phyloP scores from a whole-genome alignment of 176 grass and related monocot species.

The Carex pumila region DNA sequence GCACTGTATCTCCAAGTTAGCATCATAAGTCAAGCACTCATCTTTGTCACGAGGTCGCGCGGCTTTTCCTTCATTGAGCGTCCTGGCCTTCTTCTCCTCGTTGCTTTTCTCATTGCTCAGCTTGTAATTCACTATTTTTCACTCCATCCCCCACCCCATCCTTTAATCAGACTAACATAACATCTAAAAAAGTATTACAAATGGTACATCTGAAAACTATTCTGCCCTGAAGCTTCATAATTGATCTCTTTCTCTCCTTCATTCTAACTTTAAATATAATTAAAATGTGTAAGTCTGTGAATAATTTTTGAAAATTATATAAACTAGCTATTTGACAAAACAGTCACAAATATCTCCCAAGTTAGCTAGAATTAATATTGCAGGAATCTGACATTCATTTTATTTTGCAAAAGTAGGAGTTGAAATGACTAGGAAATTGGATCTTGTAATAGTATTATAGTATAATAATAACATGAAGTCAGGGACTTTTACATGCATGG shows the following conservation, averaged over 20 bases:
- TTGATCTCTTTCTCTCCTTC: not conserved
- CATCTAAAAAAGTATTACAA: no score
- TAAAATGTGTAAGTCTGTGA: not conserved
- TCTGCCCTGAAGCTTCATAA: not conserved
- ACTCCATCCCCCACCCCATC: not conserved
- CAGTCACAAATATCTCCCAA: not conserved
- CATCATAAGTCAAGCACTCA: slow-evolving; percentile 96
- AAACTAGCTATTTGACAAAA: not conserved
- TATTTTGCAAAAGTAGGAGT: not conserved
- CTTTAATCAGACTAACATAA: not conserved
- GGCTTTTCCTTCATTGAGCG: slow-evolving; percentile 47
- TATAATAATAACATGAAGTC: not conserved
- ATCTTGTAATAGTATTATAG: not conserved
- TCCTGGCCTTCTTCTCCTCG: slow-evolving; percentile 53
- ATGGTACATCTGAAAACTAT: not conserved
- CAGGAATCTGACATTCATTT: not conserved
- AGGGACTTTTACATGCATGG: not conserved
- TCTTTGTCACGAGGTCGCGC: slow-evolving; percentile 87
- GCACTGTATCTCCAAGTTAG: slow-evolving; percentile 98
- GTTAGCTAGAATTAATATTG: not conserved
- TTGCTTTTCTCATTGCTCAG: slow-evolving; percentile 75
- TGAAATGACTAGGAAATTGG: not conserved
- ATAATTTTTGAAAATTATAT: not conserved
- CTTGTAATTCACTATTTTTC: slow-evolving; percentile 45
- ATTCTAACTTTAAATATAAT: not conserved